phyloP scores from a whole-genome alignment of 2,329 filamentous ascomycete genomes.

The Penicillium sp. region DNA sequence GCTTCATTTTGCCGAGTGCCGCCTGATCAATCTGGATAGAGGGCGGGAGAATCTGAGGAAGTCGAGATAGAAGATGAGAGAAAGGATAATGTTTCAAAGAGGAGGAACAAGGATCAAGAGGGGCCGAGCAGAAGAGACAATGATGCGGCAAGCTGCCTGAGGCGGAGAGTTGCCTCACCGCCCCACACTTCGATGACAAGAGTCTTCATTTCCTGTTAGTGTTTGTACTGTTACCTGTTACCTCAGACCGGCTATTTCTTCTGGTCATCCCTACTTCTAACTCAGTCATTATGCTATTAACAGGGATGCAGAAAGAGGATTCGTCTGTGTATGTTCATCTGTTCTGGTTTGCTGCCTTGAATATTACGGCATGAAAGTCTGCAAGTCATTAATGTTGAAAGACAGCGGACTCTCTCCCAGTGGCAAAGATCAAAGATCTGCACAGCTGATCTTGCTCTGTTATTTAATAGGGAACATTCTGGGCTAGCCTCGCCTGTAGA shows the following conservation, averaged over 20 bases:
- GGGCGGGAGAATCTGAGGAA: slow-evolving; percentile 4
- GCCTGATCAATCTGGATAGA: slow-evolving; percentile 20
- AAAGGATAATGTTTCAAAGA: not conserved
- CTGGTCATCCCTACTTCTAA: not conserved
- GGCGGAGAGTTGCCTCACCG: slow-evolving; percentile 13
- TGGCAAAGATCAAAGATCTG: not conserved
- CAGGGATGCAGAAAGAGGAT: not conserved
- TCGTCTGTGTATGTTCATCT: not conserved
- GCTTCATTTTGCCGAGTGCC: slow-evolving; percentile 56
- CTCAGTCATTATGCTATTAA: not conserved
- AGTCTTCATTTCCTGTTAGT: not conserved
- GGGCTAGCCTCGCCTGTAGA: not conserved
- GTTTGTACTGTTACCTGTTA: no score
- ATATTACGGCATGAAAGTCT: not conserved
- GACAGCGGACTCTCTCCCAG: not conserved
- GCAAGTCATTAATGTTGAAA: not conserved
- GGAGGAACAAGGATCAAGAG: slow-evolving; percentile 7
- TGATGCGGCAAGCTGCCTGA: slow-evolving; percentile 12
- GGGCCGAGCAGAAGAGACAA: slow-evolving; percentile 13
- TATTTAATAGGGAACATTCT: not conserved
- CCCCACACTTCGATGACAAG: slow-evolving; percentile 1
- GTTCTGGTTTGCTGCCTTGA: not conserved
- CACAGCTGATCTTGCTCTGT: not conserved
- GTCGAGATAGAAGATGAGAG: not conserved
- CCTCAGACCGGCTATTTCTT: not conserved